Base-by-base conservation (phyloP, 1,284 basidiomycete genomes). In the Pascua sp. region DNA sequence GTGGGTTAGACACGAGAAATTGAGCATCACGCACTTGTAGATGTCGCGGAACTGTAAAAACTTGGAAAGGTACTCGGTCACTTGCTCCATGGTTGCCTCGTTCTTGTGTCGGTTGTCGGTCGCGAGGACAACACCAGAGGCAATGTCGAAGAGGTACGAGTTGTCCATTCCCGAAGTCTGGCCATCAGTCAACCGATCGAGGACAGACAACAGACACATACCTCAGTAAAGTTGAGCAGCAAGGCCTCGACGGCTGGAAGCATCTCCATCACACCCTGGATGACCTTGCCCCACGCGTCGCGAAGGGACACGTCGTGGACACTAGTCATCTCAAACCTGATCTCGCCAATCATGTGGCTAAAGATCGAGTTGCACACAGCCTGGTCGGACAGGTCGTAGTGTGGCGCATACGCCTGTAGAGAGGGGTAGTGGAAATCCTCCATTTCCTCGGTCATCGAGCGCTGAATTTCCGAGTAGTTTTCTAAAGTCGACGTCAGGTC, bases 101-200 rank as follows among this genome's bases (percentile, higher is more conserved):
- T 73, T 76, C 4, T 70, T 62, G 52, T 73, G 70, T 11, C 72
- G 53, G 49, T 74, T 76, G 71, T 98, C 95, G 8, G 93, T 92
- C 1, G 92, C 92, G 17, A 98, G 83, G 67, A 93, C 95, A 39
- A 98, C 81, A 52, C 91, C 83, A 16, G 91, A 91, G 7, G 83
- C 83, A 5, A 86, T 85, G 72, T 98, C 95, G 67, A 97, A 97
- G 11, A 98, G 77, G 73, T 94, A 97, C 0, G 90, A 89, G 74
- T 96, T 97, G 42, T 90, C 87, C 46, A 93, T 88, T 66, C 89
- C 88, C 1, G 89, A 93, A 60, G 91, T 90, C 86, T 92, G 69
- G 9, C 13, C 15, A 38, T 51, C 13, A 48, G 42, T 38, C 10
- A 17, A 3, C 4, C 11, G 16, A 5, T 32, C 24, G 24, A n/a